Evolutionary conservation across 257 asterid species (phyloP).

Genomic region (Mentha longifolia): DNA sequence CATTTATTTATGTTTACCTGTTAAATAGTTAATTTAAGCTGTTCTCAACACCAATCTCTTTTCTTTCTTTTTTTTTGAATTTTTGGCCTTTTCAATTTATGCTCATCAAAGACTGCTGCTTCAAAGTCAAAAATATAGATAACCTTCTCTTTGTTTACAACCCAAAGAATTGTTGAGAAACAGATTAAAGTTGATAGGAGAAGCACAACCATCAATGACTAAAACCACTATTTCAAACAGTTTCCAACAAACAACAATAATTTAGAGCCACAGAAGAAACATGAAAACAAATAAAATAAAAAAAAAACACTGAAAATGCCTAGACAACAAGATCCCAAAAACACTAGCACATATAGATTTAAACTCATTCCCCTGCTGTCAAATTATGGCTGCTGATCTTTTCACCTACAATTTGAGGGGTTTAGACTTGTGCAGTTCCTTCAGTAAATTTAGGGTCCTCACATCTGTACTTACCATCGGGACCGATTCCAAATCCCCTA

Average conservation of each 20-base stretch:
- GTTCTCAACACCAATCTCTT: too few species aligned
- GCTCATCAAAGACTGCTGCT: neutral
- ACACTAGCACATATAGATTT: constrained; percentile 29
- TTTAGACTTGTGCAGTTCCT: constrained; percentile 90
- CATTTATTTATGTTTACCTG: too few species aligned
- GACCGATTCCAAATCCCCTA: constrained; percentile 89
- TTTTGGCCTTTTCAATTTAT: neutral
- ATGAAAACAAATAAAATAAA: constrained; percentile 27
- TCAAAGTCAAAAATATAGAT: neutral
- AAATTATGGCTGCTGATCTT: constrained; percentile 23
- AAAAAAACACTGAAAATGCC: constrained; percentile 31
- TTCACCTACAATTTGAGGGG: constrained; percentile 23
- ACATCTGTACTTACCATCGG: constrained; percentile 94
- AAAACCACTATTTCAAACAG: constrained; percentile 30
- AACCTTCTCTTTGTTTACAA: neutral
- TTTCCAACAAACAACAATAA: constrained; percentile 29
- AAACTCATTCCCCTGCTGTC: constrained; percentile 30
- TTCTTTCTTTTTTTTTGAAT: too few species aligned
- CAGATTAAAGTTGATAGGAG: neutral
- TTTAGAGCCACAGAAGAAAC: constrained; percentile 25
- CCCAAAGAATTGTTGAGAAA: constrained; percentile 13
- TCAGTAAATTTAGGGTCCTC: constrained; percentile 97
- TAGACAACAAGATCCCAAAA: constrained; percentile 34
- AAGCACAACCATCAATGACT: neutral
- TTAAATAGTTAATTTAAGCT: too few species aligned